These are phyloP conservation scores for Iris pallida DNA, from an alignment of 116 monocot genomes.

Conservation along the genomic window DNA sequence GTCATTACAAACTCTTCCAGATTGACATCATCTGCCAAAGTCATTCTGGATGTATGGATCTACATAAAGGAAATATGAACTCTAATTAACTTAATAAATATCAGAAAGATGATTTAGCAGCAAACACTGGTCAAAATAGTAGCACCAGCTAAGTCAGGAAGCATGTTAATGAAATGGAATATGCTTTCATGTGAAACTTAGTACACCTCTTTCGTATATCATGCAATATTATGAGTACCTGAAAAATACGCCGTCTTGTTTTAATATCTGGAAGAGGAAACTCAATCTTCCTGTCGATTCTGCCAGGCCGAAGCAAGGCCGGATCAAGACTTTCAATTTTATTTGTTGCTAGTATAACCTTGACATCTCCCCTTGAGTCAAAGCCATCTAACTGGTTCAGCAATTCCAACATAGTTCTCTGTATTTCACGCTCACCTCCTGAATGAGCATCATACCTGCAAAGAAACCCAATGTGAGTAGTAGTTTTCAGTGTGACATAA, in stretches of 20 bases:
- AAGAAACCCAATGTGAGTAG: neutral
- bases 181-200: too few species aligned
- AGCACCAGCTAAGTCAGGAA: too few species aligned
- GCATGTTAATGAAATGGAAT: too few species aligned
- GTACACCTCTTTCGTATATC: too few species aligned
- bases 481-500: neutral
- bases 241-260: slow-evolving; percentile 77
- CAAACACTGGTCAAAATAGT: too few species aligned
- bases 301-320: slow-evolving; percentile 73
- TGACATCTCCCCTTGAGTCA: slow-evolving; percentile 79
- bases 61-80: slow-evolving; percentile 11
- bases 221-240: slow-evolving; percentile 29
- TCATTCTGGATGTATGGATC: slow-evolving; percentile 98
- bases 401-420: slow-evolving; percentile 82
- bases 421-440: slow-evolving; percentile 87
- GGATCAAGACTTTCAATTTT: slow-evolving; percentile 82
- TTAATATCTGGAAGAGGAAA: slow-evolving; percentile 87
- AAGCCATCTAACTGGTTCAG: slow-evolving; percentile 83
- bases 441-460: slow-evolving; percentile 87
- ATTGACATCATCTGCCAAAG: slow-evolving; percentile 90
- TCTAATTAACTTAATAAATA: too few species aligned
- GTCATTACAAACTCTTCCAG: slow-evolving; percentile 99
- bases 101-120: too few species aligned
- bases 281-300: slow-evolving; percentile 79
- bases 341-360: slow-evolving; percentile 71